Percentiles rank a stretch among this genome's conserved stretches.
phyloP scores from a whole-genome alignment of 768 basidiomycete genomes.

The button mushroom (Agaricus bisporus) region DNA sequence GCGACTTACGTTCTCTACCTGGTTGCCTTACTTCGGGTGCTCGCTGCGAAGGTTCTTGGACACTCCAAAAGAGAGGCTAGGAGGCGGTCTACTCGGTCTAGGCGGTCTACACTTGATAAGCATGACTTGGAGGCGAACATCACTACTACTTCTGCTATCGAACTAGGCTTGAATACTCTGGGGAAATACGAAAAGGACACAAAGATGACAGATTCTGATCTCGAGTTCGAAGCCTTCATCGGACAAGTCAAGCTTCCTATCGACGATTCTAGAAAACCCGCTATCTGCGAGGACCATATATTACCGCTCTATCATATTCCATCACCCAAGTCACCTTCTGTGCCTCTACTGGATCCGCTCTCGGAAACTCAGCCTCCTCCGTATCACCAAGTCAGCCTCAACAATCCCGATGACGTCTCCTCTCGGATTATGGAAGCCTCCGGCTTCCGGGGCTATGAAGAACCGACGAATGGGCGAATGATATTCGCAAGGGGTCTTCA shows the following conservation, averaged over 20 bases:
- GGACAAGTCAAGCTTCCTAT: neutral
- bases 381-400: neutral
- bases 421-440: neutral
- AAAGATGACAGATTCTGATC: neutral
- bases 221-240: neutral
- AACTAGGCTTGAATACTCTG: neutral
- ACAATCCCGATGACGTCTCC: neutral
- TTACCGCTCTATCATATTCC: neutral
- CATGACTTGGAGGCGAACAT: slow-evolving; percentile 6
- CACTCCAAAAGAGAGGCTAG: neutral
- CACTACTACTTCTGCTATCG: neutral
- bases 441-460: neutral
- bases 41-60: slow-evolving; percentile 1
- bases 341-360: no score
- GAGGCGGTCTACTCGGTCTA: no score
- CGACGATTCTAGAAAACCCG: neutral
- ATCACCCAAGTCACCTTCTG: neutral
- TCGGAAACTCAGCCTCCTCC: neutral
- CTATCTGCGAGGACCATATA: neutral
- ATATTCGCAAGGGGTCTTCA: slow-evolving; percentile 4
- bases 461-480: neutral
- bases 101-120: neutral
- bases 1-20: neutral
- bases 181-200: neutral
- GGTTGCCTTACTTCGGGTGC: neutral